Evolutionary conservation across 1,139 yeast genomes (phyloP), one percentile per base, ranked within the genome.

Genomic region (Candida sp.): DNA sequence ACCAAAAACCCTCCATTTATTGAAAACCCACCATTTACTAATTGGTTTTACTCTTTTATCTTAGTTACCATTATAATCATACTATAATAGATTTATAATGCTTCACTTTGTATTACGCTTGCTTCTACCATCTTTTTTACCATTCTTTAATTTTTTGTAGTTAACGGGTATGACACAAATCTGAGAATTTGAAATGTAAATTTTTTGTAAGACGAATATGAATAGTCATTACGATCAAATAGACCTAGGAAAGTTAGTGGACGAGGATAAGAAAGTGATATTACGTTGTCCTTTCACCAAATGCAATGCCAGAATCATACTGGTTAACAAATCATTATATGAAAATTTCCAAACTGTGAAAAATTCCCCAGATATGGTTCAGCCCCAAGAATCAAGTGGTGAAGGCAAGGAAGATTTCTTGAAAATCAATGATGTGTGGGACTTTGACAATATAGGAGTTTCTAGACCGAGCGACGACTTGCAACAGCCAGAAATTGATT

Each of bases 371-470:
- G 43, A 49, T 33, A 70, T 70, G 71, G 55, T 66, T 23, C 54
- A 51, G 22, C 45, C 57, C 4, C 45, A 57, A 6, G 34, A 32
- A 12, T 6, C 34, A n/a, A 12, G 3, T 5, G 11, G 6, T n/a
- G 23, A n/a, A 7, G 34, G 42, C 9, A 21, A 46, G 12, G 39
- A 42, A 2, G 38, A 51, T n/a, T 81, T 76, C 51, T 65, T 68
- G 43, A 55, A 62, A 27, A 59, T 83, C 2, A 55, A 64, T 4
- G 87, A 84, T 52, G 81, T 82, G 46, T 85, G 91, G 91, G 85
- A 80, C 50, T 85, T 85, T 53, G 91, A 84, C 51, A 85, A 85
- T 54, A 77, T 85, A 38, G 91, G 89, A 1, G 93, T 85, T 2
- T 82, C 90, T 1, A 68, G 73, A 56, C 73, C 81, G 23, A 47